Base-by-base conservation (phyloP, 805 yeast species). In the Teunomyces panamensis region DNA sequence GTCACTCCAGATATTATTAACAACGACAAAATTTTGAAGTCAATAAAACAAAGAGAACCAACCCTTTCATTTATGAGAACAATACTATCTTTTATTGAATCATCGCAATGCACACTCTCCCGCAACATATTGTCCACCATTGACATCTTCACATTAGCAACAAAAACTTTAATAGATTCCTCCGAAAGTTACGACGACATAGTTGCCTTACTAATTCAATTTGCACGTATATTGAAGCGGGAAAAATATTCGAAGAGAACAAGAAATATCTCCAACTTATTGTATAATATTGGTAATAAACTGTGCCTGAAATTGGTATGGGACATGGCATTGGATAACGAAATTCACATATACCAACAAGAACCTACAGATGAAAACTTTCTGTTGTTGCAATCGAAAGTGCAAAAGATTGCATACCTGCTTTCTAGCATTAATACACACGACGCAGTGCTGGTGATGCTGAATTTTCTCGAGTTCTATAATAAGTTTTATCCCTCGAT, bases 201-300 rank as follows among this genome's bases (percentile, higher is more conserved):
- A 4, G 27, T 14, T 13, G 13, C 17, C 17, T 32, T 30, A 26
- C 35, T 49, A 16, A 17, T n/a, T 9, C 48, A 43, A 30, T 30
- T 46, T 24, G 43, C 42, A 37, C 13, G 20, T 1, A 52, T 48
- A 3, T 46, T 67, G n/a, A 42, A 49, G 14, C 39, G 50, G 5
- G 55, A 59, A 42, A 68, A 60, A 29, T 74, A 67, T 32, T 45
- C 39, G 14, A 77, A 74, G 50, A 58, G 84, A 47, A 57, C 76
- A 5, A 63, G 71, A 43, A 79, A 78, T 54, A 51, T 80, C 3
- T 72, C 82, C 3, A 78, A 75, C 51, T 43, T 80, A 9, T 58
- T 71, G 5, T 79, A 68, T 54, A 73, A 76, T 48, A 55, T 66
- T 42, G 79, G 76, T 0, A 14, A 42, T 41, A 45, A 32, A 26